Evolutionary conservation across 2,329 filamentous ascomycete species (phyloP).

Genomic region (Penicillium oxalicum): DNA sequence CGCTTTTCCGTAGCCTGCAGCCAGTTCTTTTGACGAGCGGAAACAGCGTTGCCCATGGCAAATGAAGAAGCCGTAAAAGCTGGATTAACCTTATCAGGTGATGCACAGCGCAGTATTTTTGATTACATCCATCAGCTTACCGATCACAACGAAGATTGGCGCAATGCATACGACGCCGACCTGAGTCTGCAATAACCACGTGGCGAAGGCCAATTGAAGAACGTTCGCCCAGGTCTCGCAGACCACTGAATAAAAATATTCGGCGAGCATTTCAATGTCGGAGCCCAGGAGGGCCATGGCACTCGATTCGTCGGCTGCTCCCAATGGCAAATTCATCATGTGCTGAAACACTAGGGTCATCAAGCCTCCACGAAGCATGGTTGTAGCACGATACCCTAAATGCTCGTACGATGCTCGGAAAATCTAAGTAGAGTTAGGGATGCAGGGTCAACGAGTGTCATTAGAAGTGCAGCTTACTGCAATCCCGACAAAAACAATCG

Average conservation of each 20-base stretch:
- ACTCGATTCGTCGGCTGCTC: conserved; percentile 18
- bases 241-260: conserved; percentile 19
- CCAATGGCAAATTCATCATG: conserved; percentile 17
- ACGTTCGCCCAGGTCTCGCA: conserved; percentile 31
- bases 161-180: conserved; percentile 29
- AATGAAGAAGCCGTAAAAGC: conserved; percentile 6
- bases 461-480: too few species aligned
- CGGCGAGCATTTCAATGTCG: conserved; percentile 19
- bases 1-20: conserved; percentile 39
- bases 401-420: conserved; percentile 8
- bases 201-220: conserved; percentile 32
- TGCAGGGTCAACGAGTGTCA: background rate
- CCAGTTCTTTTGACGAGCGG: conserved; percentile 33
- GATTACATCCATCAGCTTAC: conserved; percentile 13
- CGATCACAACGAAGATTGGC: conserved; percentile 27
- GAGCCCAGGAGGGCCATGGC: conserved; percentile 19
- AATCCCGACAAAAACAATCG: too few species aligned
- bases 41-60: conserved; percentile 15
- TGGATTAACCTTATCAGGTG: background rate
- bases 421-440: conserved; percentile 6
- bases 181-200: conserved; percentile 27
- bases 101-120: too few species aligned
- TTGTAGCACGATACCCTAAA: conserved; percentile 13
- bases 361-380: conserved; percentile 17
- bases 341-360: conserved; percentile 16